Percentiles rank a stretch among this genome's conserved stretches.
phyloP scores from a whole-genome alignment of 139 green algal species.

The Trebouxia sp. region DNA sequence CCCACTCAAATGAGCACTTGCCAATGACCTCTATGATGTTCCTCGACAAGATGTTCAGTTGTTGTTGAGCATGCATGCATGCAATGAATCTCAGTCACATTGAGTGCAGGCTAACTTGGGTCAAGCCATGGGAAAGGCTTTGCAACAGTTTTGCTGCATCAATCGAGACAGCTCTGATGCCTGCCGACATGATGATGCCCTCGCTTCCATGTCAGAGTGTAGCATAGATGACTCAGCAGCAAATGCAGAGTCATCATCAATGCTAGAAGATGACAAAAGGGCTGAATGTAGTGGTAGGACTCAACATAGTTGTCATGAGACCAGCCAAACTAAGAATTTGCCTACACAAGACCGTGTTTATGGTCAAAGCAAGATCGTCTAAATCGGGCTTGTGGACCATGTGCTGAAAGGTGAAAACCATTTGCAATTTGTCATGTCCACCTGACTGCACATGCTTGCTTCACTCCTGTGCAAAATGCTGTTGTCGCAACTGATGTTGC shows the following conservation, averaged over 20 bases:
- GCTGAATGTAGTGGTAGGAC: background rate
- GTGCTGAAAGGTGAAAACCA: background rate
- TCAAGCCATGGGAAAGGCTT: background rate
- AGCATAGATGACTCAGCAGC: background rate
- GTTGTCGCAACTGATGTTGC: background rate
- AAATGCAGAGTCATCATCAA: background rate
- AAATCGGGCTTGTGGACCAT: background rate
- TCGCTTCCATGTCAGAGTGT: too few relatives aligned
- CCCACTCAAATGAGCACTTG: too few relatives aligned
- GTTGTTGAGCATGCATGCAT: background rate
- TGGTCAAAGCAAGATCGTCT: too few relatives aligned
- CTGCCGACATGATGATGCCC: background rate
- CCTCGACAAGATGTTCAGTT: background rate
- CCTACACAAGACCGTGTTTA: too few relatives aligned
- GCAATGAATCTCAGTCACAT: background rate
- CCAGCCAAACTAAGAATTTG: too few relatives aligned
- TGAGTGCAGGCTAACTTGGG: background rate
- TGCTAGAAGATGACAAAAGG: background rate
- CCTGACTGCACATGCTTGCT: background rate
- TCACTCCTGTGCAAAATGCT: background rate
- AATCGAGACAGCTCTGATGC: constrained; percentile 5
- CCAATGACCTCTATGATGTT: too few relatives aligned
- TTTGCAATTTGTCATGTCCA: background rate
- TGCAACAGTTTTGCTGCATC: background rate
- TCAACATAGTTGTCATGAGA: background rate